phyloP scores from a whole-genome alignment of 352 stramenopile species.

The Globisporangium spiculum region DNA sequence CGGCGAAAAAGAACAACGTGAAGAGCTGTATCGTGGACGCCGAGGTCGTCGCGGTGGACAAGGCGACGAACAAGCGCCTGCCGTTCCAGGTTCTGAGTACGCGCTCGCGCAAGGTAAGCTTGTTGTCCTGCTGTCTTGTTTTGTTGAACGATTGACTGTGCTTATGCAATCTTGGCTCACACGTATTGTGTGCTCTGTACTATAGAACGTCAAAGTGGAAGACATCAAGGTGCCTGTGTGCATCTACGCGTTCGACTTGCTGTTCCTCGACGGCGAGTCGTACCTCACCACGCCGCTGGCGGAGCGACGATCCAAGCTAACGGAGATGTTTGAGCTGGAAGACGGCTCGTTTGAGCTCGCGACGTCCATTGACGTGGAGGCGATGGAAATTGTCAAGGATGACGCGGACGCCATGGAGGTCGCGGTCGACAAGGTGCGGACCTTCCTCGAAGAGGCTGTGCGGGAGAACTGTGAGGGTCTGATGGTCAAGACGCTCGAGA shows the following conservation, averaged over 20 bases:
- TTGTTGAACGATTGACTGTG: neutral
- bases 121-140: conserved; percentile 1
- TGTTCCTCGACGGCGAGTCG: conserved; percentile 97
- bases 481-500: conserved; percentile 99
- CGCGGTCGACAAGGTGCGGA: conserved; percentile 73
- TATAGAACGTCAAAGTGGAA: conserved; percentile 72
- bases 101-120: conserved; percentile 89
- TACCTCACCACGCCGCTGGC: conserved; percentile 89
- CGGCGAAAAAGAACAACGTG: conserved; percentile 44
- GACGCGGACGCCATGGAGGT: conserved; percentile 86
- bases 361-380: conserved; percentile 86
- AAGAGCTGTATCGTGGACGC: conserved; percentile 96
- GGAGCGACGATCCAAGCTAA: conserved; percentile 91
- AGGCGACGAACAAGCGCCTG: conserved; percentile 93
- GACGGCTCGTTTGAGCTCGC: conserved; percentile 95
- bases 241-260: conserved; percentile 98
- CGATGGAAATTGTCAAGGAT: conserved; percentile 85
- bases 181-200: conserved; percentile 4
- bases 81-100: conserved; percentile 99
- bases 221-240: conserved; percentile 91
- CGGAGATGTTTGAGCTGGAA: conserved; percentile 90
- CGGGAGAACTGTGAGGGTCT: conserved; percentile 95
- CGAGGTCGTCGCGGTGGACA: conserved; percentile 98
- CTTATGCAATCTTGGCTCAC: neutral
- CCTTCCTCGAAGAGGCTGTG: conserved; percentile 95